Base-by-base conservation (phyloP, 495 filamentous ascomycete genomes). In the Tuber borchii region DNA sequence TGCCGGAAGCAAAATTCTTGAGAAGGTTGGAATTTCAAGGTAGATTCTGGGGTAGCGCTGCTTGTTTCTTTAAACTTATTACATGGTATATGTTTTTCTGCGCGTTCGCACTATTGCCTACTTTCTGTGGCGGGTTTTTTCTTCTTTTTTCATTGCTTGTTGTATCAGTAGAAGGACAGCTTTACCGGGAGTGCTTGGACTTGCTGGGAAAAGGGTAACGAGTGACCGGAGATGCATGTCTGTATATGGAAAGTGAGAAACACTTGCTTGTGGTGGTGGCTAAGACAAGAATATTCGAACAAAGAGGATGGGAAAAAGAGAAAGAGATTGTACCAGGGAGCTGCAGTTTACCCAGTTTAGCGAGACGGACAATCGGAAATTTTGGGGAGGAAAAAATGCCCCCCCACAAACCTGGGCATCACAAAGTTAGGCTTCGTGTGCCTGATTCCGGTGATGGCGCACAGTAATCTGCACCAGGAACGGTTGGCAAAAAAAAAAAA, bases 141-240 rank as follows among this genome's bases (percentile, higher is more conserved):
- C 2, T 48, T 71, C 43, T 75, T 51, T 77, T 71, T 74, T 46
- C 43, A 26, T 74, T 14, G 68, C 77, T 68, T 71, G 72, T 69
- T 79, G 78, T 79, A 79, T 76, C 73, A 79, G 76, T 79, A 79
- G 78, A 79, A 72, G 56, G 72, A 70, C 71, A 51, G 73, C 46
- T 74, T 74, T 34, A 69, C 70, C 68, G 74, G 71, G 45, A 65
- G 78, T 40, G 48, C 70, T 61, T 73, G 73, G 73, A 69, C 31
- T 39, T 61, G 51, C 40, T 61, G 65, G 43, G 70, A 70, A 37
- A 31, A 46, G 19, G 42, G 43, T 51, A 16, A 31, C 26, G 56
- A 65, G 56, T 65, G 56, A 34, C 34, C 56, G 26, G 26, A 34
- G 26, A 65, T 65, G 56, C 56, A 34, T 34, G 56, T 65, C 56